Conservation (phyloP, 495 filamentous ascomycete species). For the Tuber calosporum region DNA sequence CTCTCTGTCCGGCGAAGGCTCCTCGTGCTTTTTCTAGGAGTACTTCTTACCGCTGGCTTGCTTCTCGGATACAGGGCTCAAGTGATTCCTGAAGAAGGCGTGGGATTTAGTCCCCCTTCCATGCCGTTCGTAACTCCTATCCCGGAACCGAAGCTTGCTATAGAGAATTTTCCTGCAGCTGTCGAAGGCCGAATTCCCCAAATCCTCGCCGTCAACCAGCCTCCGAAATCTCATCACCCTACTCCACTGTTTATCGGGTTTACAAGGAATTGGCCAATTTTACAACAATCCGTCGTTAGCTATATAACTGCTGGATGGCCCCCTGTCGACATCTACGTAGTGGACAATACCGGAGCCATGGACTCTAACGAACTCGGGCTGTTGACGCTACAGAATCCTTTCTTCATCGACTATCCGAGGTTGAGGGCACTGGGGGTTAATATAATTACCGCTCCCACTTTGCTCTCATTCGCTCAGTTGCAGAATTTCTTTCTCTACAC, state of each 20-base stretch:
- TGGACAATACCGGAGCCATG: conserved; percentile 60
- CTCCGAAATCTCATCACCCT: conserved; percentile 16
- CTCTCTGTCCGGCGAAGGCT: not conserved
- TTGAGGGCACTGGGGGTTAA: conserved; percentile 53
- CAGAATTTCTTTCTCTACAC: conserved; percentile 56
- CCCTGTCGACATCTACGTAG: conserved; percentile 53
- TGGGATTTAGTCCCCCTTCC: not conserved
- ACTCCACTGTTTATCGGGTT: conserved; percentile 57
- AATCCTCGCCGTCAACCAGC: conserved; percentile 12
- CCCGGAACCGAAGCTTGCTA: not conserved
- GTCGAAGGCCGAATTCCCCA: conserved; percentile 3
- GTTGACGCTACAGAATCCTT: conserved; percentile 55
- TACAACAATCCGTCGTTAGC: conserved; percentile 54
- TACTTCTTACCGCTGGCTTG: not conserved
- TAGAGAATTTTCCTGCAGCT: conserved; percentile 14
- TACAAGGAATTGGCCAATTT: conserved; percentile 54
- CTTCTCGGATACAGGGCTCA: not conserved
- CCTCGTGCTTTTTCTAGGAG: not conserved
- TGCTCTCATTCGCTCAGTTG: conserved; percentile 56
- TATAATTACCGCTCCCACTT: conserved; percentile 52
- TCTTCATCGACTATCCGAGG: conserved; percentile 53
- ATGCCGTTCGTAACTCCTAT: not conserved
- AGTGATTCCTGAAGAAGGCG: not conserved
- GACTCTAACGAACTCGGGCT: conserved; percentile 50
- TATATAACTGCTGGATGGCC: conserved; percentile 61